phyloP scores from a whole-genome alignment of 164 flowering plant species.

The Macadamia integrifolia region DNA sequence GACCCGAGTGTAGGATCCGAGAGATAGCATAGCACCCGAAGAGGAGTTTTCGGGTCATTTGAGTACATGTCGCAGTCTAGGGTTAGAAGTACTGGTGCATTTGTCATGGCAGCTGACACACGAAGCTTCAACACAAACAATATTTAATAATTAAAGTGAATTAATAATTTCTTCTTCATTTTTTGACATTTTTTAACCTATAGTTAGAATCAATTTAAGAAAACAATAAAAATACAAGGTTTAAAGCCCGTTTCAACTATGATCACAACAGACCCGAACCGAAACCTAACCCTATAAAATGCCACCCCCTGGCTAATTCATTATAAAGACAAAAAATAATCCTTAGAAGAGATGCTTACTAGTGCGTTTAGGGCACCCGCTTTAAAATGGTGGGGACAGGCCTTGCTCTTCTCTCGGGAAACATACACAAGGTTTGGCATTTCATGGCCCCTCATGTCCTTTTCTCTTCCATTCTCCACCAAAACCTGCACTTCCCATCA shows the following conservation, averaged over 20 bases:
- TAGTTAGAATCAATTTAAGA: no score
- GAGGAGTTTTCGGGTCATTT: slow-evolving; percentile 43
- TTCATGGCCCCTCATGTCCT: slow-evolving; percentile 34
- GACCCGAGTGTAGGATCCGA: slow-evolving; percentile 17
- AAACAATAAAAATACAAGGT: no score
- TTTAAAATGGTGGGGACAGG: slow-evolving; percentile 59
- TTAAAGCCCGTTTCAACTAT: no score
- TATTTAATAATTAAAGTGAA: neutral
- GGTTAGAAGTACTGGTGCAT: slow-evolving; percentile 57
- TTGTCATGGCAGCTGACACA: slow-evolving; percentile 53
- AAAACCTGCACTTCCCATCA: slow-evolving; percentile 35
- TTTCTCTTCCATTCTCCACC: slow-evolving; percentile 36
- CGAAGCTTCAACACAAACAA: slow-evolving; percentile 36
- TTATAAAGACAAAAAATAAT: no score
- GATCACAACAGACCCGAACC: no score
- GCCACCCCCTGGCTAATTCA: no score
- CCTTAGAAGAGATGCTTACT: slow-evolving; percentile 28
- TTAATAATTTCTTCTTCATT: no score
- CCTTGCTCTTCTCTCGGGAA: slow-evolving; percentile 57
- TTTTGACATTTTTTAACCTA: no score
- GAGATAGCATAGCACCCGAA: slow-evolving; percentile 32
- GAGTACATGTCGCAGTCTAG: slow-evolving; percentile 54
- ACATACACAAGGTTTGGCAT: slow-evolving; percentile 78
- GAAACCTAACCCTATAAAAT: no score
- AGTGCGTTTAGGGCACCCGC: slow-evolving; percentile 85